These are phyloP conservation scores for Tulasnella sp. DNA, from an alignment of 768 basidiomycete genomes.

Conservation along the genomic window DNA sequence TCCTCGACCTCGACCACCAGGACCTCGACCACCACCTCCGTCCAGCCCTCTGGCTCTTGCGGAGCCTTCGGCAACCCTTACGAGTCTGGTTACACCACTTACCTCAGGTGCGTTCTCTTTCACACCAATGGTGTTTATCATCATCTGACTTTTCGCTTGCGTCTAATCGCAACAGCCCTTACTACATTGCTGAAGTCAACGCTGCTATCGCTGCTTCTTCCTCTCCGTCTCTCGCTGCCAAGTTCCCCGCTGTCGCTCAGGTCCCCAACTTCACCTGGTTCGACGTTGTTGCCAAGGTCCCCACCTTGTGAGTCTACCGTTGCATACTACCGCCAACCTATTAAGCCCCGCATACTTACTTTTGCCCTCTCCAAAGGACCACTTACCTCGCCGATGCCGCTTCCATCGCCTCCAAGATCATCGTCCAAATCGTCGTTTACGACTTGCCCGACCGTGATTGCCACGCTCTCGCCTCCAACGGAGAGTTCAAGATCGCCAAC, in stretches of 20 bases:
- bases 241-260: slow-evolving; percentile 46
- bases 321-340: too few relatives aligned
- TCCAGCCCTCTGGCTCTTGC: slow-evolving; percentile 30
- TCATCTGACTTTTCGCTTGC: too few relatives aligned
- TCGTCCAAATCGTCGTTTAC: slow-evolving; percentile 38
- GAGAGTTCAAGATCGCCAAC: slow-evolving; percentile 31
- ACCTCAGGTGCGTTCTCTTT: neutral
- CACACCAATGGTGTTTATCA: too few relatives aligned
- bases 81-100: slow-evolving; percentile 21
- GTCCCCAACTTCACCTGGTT: slow-evolving; percentile 60
- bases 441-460: slow-evolving; percentile 50
- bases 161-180: slow-evolving; percentile 34
- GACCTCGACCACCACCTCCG: slow-evolving; percentile 28
- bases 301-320: slow-evolving; percentile 38
- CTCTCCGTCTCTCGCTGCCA: slow-evolving; percentile 43
- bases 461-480: slow-evolving; percentile 31
- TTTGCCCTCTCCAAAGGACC: too few relatives aligned
- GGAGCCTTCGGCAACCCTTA: slow-evolving; percentile 48
- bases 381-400: slow-evolving; percentile 54
- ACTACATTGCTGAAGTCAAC: slow-evolving; percentile 47
- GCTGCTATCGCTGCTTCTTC: slow-evolving; percentile 45
- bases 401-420: slow-evolving; percentile 38
- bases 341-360: too few relatives aligned
- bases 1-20: slow-evolving; percentile 20
- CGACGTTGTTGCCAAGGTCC: slow-evolving; percentile 48